Percentiles rank a stretch among this genome's conserved stretches.
phyloP scores from a whole-genome alignment of 768 basidiomycete genomes.

The Gloeopeniophorella convolvens region DNA sequence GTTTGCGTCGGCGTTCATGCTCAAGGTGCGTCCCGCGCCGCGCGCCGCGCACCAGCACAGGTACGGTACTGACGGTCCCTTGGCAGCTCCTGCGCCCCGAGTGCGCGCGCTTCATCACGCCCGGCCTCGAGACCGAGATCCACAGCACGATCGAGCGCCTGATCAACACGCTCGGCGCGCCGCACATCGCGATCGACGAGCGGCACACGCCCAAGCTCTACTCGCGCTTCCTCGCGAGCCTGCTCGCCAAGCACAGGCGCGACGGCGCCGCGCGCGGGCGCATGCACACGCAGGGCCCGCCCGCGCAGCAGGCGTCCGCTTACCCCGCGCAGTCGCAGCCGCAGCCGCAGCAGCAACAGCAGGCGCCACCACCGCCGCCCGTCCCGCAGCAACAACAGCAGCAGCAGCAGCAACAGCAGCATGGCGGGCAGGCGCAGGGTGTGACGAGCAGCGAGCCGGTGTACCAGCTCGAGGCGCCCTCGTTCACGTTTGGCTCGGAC shows the following conservation, averaged over 20 bases:
- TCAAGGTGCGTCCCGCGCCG: constrained; percentile 56
- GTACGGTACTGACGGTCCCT: background rate
- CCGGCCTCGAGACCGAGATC: constrained; percentile 55
- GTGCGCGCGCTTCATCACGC: constrained; percentile 53
- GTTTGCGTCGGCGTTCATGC: constrained; percentile 68
- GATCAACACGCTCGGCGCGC: constrained; percentile 58
- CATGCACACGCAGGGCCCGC: constrained; percentile 12
- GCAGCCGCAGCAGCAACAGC: constrained; percentile 1
- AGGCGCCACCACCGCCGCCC: background rate
- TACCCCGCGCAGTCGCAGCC: too few relatives aligned
- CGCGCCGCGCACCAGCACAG: too few relatives aligned
- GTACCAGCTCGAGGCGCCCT: background rate
- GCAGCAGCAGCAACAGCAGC: background rate
- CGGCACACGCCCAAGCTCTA: constrained; percentile 78
- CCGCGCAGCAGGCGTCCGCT: constrained; percentile 5
- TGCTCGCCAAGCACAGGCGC: constrained; percentile 47
- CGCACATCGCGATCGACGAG: constrained; percentile 72
- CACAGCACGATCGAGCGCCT: constrained; percentile 56
- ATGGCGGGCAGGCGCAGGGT: background rate
- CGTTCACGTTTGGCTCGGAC: constrained; percentile 8
- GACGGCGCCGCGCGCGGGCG: constrained; percentile 18
- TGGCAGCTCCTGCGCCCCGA: constrained; percentile 75
- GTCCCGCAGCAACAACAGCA: constrained; percentile 8
- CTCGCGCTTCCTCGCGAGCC: constrained; percentile 67
- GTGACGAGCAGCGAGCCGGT: background rate